Base-by-base conservation (phyloP, 129 eudicot species). In the Centella asiatica region DNA sequence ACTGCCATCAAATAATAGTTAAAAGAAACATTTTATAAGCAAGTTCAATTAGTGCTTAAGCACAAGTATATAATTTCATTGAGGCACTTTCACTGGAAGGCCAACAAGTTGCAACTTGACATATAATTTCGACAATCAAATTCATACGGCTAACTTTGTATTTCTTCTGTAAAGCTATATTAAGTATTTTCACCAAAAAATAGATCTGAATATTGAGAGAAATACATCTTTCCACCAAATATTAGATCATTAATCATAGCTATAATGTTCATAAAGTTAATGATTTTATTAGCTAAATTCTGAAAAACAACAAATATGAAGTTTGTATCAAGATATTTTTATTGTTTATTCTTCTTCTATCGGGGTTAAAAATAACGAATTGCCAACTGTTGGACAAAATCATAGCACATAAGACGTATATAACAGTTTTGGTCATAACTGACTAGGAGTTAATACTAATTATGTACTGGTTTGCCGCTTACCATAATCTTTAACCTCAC, bases 1-100 rank as follows among this genome's bases (percentile, higher is more conserved):
- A 80, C 98, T 92, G 90, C 62, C 79, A 78, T 17, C 29, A n/a
- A n/a, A 33, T 9, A 58, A 31, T 0, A 20, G n/a, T n/a, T n/a
- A n/a, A n/a, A n/a, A n/a, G 0, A 58, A 32, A 57, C 29, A 57
- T 9, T 6, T 33, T 44, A 57, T 57, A 23, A 57, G 45, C 45
- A 32, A 57, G 27, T 57, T n/a, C 62, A 19, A 33, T 32, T 31
- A 57, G n/a, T n/a, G n/a, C n/a, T 32, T n/a, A 58, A 10, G 29
- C 0, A 33, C 24, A 20, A 6, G 31, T 3, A 56, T 32, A 32
- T 9, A 32, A 17, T 32, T 31, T 32, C 17, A 32, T 8, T 31
- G 42, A 56, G n/a, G 44, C 24, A 31, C 8, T n/a, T n/a, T 18
- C 18, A 31, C n/a, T 7, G 10, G 2, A 17, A 4, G 44, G 42